Evolutionary conservation across 2,329 filamentous ascomycete genomes (phyloP).

Genomic region (Parastagonospora avenae): DNA sequence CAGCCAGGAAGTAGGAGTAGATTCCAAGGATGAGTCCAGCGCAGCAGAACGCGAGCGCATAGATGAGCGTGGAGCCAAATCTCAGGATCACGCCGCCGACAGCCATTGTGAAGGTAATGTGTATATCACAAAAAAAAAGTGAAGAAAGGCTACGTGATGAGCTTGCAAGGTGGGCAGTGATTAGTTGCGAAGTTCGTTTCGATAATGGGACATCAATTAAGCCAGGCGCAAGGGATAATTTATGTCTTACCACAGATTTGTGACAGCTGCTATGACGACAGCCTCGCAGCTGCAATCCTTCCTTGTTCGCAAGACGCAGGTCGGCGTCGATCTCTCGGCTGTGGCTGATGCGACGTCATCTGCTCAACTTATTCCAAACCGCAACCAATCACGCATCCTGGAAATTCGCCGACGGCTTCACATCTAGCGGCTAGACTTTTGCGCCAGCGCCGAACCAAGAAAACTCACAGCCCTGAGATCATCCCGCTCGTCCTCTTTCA

Average conservation of each 20-base stretch:
- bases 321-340: neutral
- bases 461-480: neutral
- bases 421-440: neutral
- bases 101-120: constrained; percentile 56
- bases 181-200: neutral
- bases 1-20: constrained; percentile 80
- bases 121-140: neutral
- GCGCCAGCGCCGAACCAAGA: neutral
- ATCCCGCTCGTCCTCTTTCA: neutral
- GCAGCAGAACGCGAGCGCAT: constrained; percentile 74
- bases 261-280: neutral
- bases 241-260: neutral
- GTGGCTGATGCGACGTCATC: neutral
- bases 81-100: constrained; percentile 69
- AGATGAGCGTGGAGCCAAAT: constrained; percentile 71
- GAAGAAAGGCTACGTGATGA: neutral
- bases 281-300: neutral
- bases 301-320: neutral
- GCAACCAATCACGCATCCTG: neutral
- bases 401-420: neutral
- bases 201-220: neutral
- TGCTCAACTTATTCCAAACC: neutral
- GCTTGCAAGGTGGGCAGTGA: neutral
- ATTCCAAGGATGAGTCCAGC: constrained; percentile 75
- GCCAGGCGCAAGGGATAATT: neutral